Evolutionary conservation across 2,329 filamentous ascomycete species (phyloP).

Genomic region (Microdochium trichocladiopsis): DNA sequence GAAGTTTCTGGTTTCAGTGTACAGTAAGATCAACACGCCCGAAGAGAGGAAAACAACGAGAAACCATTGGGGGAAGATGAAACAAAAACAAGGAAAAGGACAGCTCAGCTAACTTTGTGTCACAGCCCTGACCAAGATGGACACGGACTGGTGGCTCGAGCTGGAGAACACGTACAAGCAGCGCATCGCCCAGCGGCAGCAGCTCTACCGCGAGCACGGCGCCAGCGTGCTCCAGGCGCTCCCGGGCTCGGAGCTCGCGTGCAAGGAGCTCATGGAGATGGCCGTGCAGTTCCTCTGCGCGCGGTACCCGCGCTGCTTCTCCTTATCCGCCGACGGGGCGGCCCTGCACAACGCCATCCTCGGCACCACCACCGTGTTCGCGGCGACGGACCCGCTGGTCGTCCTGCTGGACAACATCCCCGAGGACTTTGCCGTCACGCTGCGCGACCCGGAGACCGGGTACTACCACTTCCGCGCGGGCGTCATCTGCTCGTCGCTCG

Average conservation of each 20-base stretch:
- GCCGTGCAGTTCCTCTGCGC: conserved; percentile 70
- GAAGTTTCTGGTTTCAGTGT: background rate
- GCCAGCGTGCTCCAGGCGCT: conserved; percentile 58
- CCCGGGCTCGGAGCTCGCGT: conserved; percentile 70
- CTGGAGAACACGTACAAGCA: conserved; percentile 65
- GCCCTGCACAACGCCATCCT: conserved; percentile 65
- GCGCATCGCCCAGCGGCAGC: conserved; percentile 62
- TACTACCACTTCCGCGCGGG: conserved; percentile 70
- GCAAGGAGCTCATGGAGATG: conserved; percentile 87
- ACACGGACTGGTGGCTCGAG: conserved; percentile 85
- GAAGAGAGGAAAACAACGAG: too few species aligned
- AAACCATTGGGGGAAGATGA: too few species aligned
- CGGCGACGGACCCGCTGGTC: conserved; percentile 54
- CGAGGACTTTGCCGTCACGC: conserved; percentile 74
- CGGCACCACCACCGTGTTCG: conserved; percentile 52
- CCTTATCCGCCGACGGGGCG: conserved; percentile 31
- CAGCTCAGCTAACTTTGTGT: too few species aligned
- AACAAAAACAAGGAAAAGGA: too few species aligned
- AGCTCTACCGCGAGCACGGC: conserved; percentile 57
- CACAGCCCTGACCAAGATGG: conserved; percentile 72
- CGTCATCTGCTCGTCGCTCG: conserved; percentile 70
- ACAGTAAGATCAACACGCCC: too few species aligned
- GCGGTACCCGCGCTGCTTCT: conserved; percentile 72
- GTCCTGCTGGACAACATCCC: conserved; percentile 72
- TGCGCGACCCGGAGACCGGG: conserved; percentile 65